Percentiles rank a stretch among this genome's conserved stretches.
Conservation (phyloP, 495 filamentous ascomycete species). For the Xylaria longipes region DNA sequence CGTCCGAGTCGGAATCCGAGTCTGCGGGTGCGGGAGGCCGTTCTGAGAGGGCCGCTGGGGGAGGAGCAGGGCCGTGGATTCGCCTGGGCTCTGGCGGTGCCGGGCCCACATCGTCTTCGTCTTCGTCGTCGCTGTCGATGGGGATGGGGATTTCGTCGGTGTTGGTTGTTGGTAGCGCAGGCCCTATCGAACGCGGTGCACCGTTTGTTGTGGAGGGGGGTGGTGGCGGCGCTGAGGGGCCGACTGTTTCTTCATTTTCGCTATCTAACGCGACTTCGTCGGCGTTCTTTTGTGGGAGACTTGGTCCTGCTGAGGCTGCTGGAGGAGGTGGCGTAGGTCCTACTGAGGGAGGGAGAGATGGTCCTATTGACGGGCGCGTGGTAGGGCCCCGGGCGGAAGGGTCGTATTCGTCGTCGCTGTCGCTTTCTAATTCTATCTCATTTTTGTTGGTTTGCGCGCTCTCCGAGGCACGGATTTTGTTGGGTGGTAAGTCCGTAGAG, state of each 20-base stretch:
- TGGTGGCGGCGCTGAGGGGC: conserved; percentile 29
- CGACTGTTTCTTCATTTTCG: conserved; percentile 35
- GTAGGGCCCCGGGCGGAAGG: conserved; percentile 37
- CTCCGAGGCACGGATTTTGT: conserved; percentile 42
- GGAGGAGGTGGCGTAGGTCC: conserved; percentile 14
- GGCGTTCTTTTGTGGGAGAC: conserved; percentile 25
- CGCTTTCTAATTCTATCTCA: conserved; percentile 43
- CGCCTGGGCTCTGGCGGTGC: conserved; percentile 38
- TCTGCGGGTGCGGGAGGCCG: conserved; percentile 39
- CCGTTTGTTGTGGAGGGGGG: neutral
- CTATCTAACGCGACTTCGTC: conserved; percentile 33
- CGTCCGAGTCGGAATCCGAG: conserved; percentile 43
- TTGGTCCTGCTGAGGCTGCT: conserved; percentile 9
- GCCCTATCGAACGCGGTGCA: conserved; percentile 42
- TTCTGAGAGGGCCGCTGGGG: conserved; percentile 50
- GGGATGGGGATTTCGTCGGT: conserved; percentile 34
- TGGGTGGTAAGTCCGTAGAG: conserved; percentile 35
- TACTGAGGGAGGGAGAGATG: conserved; percentile 33
- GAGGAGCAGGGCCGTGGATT: conserved; percentile 52
- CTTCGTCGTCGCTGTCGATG: conserved; percentile 33
- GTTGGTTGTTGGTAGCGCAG: conserved; percentile 40
- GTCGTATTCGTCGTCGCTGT: conserved; percentile 46
- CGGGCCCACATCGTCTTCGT: conserved; percentile 32
- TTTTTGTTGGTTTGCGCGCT: conserved; percentile 44
- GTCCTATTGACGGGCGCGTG: conserved; percentile 27